Base-by-base conservation (phyloP, 495 filamentous ascomycete species). In the Diplogelasinospora grovesii region DNA sequence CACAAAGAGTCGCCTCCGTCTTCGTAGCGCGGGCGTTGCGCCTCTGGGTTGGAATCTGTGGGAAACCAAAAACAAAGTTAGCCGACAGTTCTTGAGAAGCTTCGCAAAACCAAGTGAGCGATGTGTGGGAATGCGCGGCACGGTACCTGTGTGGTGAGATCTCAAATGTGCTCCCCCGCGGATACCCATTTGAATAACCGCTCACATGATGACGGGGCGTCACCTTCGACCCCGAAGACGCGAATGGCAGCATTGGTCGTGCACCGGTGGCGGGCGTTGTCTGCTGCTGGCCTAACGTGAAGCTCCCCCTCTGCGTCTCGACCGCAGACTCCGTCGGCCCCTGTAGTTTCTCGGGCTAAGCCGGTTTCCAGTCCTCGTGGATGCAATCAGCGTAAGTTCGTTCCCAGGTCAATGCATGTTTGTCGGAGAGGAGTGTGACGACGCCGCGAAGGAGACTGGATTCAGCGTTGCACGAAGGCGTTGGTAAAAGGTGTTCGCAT, bases 111-210 rank as follows among this genome's bases (percentile, higher is more conserved):
- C n/a, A n/a, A n/a, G n/a, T n/a, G n/a, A n/a, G n/a, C n/a, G n/a
- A n/a, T n/a, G n/a, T n/a, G n/a, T n/a, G n/a, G 5, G 26, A 8
- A 8, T 21, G 18, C 27, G 5, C 14, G 5, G 8, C 3, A 28
- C 32, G 13, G 41, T 75, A 95, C 88, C 85, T 82, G 57, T 95
- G 86, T 49, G 89, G 86, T 47, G 88, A 86, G 54, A 95, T 87
- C 44, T 85, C 86, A 57, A 94, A 92, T 31, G 81, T 83, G 44
- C 65, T 75, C 44, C 59, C 63, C 16, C 83, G 83, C 57, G 82
- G 78, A 46, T 86, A 78, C 57, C 86, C 87, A 68, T 89, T 94
- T 21, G 77, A 74, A 61, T 82, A 83, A 64, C 82, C 81, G 70
- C 77, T 55, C 22, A 63, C 65, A 60, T 78, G 68, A 61, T 79